These are phyloP conservation scores for Trametes maxima DNA, from an alignment of 768 basidiomycete genomes.

Conservation along the genomic window DNA sequence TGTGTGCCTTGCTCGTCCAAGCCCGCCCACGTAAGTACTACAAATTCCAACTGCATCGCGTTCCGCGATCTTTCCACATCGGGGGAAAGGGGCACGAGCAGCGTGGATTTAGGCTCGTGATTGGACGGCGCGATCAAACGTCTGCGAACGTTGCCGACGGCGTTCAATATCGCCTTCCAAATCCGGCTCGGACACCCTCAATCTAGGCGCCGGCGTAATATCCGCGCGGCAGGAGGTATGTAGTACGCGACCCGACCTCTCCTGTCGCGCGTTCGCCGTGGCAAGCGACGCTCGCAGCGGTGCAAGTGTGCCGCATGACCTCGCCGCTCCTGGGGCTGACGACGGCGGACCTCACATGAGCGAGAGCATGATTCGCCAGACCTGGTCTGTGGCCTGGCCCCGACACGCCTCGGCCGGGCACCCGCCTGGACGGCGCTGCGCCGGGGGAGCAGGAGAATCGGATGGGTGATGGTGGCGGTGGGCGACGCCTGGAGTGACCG, in stretches of 20 bases:
- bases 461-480: neutral
- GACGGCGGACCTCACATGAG: no score
- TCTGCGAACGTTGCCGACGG: neutral
- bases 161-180: neutral
- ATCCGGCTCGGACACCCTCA: neutral
- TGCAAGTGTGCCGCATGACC: neutral
- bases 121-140: neutral
- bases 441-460: neutral
- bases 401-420: conserved; percentile 9
- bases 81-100: no score
- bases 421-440: conserved; percentile 5
- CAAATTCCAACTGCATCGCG: no score
- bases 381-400: no score
- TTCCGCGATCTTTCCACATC: no score
- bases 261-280: no score
- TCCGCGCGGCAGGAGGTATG: neutral
- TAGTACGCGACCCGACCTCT: no score
- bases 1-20: no score
- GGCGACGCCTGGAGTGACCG: conserved; percentile 2
- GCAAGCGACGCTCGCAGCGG: neutral
- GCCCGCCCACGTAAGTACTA: no score
- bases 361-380: no score
- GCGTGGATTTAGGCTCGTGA: no score
- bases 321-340: neutral
- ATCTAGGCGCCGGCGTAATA: neutral